These are phyloP conservation scores for Crithidia brevicula DNA, from an alignment of 208 protist species.

Conservation along the genomic window DNA sequence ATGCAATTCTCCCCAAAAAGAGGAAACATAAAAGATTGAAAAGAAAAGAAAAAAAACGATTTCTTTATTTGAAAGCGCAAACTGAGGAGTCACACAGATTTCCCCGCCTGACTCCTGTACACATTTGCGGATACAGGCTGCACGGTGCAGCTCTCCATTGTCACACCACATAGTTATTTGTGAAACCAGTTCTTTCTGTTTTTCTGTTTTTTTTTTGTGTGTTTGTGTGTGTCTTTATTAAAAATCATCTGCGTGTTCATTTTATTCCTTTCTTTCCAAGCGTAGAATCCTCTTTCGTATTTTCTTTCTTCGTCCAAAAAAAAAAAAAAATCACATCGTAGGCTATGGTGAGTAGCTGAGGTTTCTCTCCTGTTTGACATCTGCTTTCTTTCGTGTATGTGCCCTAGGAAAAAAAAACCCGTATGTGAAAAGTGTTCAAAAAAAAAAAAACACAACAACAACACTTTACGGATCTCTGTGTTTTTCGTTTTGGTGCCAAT, in stretches of 20 bases:
- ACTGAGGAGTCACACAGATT: too few relatives aligned
- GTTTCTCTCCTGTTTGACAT: neutral
- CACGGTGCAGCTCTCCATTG: too few relatives aligned
- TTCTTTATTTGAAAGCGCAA: slow-evolving; percentile 5
- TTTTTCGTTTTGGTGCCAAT: too few relatives aligned
- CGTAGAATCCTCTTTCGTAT: slow-evolving; percentile 1
- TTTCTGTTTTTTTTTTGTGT: slow-evolving; percentile 6
- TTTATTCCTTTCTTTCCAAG: neutral
- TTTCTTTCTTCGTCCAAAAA: neutral
- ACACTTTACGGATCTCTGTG: too few relatives aligned
- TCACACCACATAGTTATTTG: slow-evolving; percentile 5
- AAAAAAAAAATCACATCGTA: neutral
- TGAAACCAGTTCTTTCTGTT: slow-evolving; percentile 9
- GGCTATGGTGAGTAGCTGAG: neutral
- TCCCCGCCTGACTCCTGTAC: too few relatives aligned
- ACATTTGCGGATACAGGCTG: too few relatives aligned
- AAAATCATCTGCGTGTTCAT: neutral
- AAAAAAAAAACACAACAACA: too few relatives aligned
- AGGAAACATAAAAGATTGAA: slow-evolving; percentile 1
- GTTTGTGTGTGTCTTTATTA: neutral
- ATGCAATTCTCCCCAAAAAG: too few relatives aligned
- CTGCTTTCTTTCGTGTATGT: neutral
- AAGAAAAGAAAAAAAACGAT: neutral
- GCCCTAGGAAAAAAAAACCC: neutral
- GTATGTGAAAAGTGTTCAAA: too few relatives aligned